Base-by-base conservation (phyloP, 163 green algal genomes). In the Chlamydomonas reinhardtii region DNA sequence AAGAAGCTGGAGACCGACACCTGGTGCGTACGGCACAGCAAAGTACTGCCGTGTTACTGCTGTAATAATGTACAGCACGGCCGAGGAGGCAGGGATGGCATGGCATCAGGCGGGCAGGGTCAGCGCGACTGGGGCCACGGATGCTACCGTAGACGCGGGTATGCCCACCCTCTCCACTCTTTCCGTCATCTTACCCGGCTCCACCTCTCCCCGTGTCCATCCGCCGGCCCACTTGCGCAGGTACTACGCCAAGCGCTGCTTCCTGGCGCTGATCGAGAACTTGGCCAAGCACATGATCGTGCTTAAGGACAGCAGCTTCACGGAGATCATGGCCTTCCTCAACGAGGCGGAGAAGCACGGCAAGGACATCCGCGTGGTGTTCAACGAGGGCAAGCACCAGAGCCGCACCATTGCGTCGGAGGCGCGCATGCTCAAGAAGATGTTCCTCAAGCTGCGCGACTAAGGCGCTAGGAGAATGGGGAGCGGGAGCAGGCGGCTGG, bases 211-310 rank as follows among this genome's bases (percentile, higher is more conserved):
- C 48, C 48, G 12, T 14, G 27, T 52, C 29, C 37, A n/a, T n/a
- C n/a, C n/a, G n/a, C n/a, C n/a, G n/a, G n/a, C 16, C 0, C 61
- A 27, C 16, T 15, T 11, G 34, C 20, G 14, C 77, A 90, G 85
- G 85, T 94, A 95, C 83, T 97, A 96, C 75, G 92, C 92, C 80
- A 97, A 96, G 91, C 92, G 92, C 62, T 98, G 94, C 92, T 94
- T 98, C 80, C 85, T 98, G 79, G 87, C 91, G 34, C 80, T 98
- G 34, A 92, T 96, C 54, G 96, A 98, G 79, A 94, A 94, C 83
- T 84, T 97, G 20, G 83, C 93, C 73, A 98, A 98, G 92, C 94
- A 98, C 91, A 97, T 97, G 92, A 92, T 98, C 65, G 79, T 92
- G 73, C 78, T 97, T 32, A 96, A 95, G 84, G 95, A 96, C 64